Conservation (phyloP, 2,329 filamentous ascomycete genomes). For the Pseudophaeomoniella oleicola region DNA sequence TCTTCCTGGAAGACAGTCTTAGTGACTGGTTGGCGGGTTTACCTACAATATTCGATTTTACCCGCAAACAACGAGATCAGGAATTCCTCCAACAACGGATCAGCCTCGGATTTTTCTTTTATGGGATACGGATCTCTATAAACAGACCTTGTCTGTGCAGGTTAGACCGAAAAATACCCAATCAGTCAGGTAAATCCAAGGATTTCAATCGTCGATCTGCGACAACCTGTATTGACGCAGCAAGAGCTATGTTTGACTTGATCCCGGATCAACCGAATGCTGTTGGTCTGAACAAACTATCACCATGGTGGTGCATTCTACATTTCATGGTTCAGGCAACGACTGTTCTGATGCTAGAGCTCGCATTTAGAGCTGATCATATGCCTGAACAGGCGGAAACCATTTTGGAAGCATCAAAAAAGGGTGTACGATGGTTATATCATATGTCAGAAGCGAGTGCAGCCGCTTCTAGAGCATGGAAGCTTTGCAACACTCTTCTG, state of each 20-base stretch:
- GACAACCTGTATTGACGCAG: conserved; percentile 22
- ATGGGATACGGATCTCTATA: conserved; percentile 27
- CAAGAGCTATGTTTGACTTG: conserved; percentile 21
- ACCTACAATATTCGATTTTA: conserved; percentile 21
- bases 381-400: conserved; percentile 23
- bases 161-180: conserved; percentile 19
- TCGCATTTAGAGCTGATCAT: conserved; percentile 29
- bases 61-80: conserved; percentile 14
- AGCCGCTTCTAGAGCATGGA: conserved; percentile 26
- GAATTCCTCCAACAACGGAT: conserved; percentile 22
- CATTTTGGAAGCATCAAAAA: conserved; percentile 23
- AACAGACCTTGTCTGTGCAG: conserved; percentile 32
- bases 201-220: conserved; percentile 25
- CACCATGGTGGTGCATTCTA: conserved; percentile 30
- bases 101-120: conserved; percentile 27
- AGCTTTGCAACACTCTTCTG: conserved; percentile 23
- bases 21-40: conserved; percentile 24
- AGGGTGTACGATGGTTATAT: conserved; percentile 27
- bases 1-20: conserved; percentile 17
- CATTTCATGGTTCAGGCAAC: conserved; percentile 30
- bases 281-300: conserved; percentile 22
- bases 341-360: conserved; percentile 29
- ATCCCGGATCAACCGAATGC: conserved; percentile 27
- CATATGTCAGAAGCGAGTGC: conserved; percentile 22
- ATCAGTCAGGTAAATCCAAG: conserved; percentile 14